phyloP scores from a whole-genome alignment of 805 yeast genomes.

The Zygosaccharomyces lentus region DNA sequence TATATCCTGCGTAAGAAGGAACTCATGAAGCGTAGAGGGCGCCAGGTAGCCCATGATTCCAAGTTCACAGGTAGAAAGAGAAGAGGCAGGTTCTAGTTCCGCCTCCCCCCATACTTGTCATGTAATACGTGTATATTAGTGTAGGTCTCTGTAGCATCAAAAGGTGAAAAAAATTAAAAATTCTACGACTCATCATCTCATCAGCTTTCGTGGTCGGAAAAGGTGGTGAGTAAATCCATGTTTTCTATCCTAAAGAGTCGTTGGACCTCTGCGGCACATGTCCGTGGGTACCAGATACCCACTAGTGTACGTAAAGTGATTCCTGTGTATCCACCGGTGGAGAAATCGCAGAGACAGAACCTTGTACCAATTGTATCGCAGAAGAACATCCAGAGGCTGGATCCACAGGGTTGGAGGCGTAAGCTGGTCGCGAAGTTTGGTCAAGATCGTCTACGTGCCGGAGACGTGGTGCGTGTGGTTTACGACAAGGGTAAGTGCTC shows the following conservation, averaged over 20 bases:
- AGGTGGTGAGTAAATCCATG: not conserved
- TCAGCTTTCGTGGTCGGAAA: not conserved
- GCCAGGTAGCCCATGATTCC: conserved; percentile 81
- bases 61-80: conserved; percentile 87
- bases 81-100: conserved; percentile 58
- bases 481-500: conserved; percentile 52
- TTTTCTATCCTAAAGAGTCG: not conserved
- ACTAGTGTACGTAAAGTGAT: conserved; percentile 21
- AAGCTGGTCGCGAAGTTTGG: conserved; percentile 46
- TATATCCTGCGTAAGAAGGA: conserved; percentile 90
- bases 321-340: conserved; percentile 32
- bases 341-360: conserved; percentile 8
- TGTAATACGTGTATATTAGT: not conserved
- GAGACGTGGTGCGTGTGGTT: conserved; percentile 74
- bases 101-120: not conserved
- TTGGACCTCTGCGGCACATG: not conserved
- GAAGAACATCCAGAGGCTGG: conserved; percentile 55
- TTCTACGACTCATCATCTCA: not conserved
- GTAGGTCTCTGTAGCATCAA: not conserved
- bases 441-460: conserved; percentile 59
- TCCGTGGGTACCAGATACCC: conserved; percentile 19
- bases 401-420: conserved; percentile 66
- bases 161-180: not conserved
- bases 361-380: conserved; percentile 16
- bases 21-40: conserved; percentile 86